Evolutionary conservation across 73 alveolate species (phyloP), one percentile per base, ranked within the genome.

Genomic region (Paramecium tetraurelia): DNA sequence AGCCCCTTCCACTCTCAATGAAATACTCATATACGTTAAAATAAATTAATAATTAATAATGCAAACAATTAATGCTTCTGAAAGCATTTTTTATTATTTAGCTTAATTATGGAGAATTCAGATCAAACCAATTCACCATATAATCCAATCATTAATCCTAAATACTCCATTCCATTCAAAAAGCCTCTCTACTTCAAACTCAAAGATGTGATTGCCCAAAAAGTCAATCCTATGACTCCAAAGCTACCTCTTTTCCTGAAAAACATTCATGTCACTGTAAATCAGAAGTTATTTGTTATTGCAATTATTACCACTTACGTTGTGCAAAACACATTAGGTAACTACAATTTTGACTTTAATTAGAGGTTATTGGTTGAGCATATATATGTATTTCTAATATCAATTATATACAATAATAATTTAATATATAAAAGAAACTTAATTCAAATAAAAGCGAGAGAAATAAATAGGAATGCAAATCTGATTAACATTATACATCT

Each of bases 1-100:
- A 31, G 84, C 21, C n/a, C 84, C 84, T 63, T 63, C 84, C 20
- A 63, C 84, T 63, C 84, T 63, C 84, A 63, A 40, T 63, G 9
- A 63, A 31, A 63, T 63, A 33, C 84, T 63, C 84, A 63, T 63
- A 33, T 33, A 63, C 84, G 84, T 63, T 63, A 63, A 63, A 63
- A n/a, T n/a, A n/a, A 63, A 27, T 63, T 63, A 63, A 63, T 63
- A 63, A 53, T 53, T 53, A 53, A 53, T 3, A 2, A 53, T 53
- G 69, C 31, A 18, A 53, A 53, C 35, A n/a, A 53, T 53, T 53
- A 53, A 4, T 53, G 6, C 35, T 18, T 53, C 31, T n/a, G 31
- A 53, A 53, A n/a, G 21, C 7, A 12, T 14, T 53, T 53, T 53
- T 53, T 53, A 18, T 53, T 53, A n/a, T 53, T 48, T 12, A 48